Conservation (phyloP, 2,329 filamentous ascomycete species). For the Aspergillus texensis region DNA sequence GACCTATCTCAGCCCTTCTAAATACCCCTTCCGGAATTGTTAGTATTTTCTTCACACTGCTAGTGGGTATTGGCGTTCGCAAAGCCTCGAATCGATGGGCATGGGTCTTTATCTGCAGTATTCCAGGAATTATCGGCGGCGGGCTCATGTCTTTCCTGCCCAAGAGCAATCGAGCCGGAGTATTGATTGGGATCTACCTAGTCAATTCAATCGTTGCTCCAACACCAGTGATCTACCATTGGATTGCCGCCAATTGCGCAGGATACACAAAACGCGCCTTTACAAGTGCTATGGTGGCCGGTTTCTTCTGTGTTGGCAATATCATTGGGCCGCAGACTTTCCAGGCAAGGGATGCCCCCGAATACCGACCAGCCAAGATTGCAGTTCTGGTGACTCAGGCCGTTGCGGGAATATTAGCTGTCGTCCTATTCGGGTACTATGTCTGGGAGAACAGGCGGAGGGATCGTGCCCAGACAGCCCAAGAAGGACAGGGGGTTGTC, state of each 20-base stretch:
- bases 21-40: constrained; percentile 49
- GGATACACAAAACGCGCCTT: constrained; percentile 56
- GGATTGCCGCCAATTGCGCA: constrained; percentile 52
- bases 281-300: constrained; percentile 48
- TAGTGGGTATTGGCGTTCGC: constrained; percentile 46
- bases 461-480: constrained; percentile 16
- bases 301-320: constrained; percentile 48
- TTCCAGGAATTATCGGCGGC: constrained; percentile 52
- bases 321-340: constrained; percentile 34
- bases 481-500: constrained; percentile 17
- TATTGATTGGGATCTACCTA: constrained; percentile 49
- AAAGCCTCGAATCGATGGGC: constrained; percentile 44
- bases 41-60: constrained; percentile 44
- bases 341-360: constrained; percentile 46
- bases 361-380: constrained; percentile 46
- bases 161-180: constrained; percentile 43
- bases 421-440: constrained; percentile 34
- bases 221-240: constrained; percentile 49
- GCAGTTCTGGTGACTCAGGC: constrained; percentile 43
- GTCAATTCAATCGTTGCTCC: constrained; percentile 48
- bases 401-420: constrained; percentile 31
- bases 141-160: constrained; percentile 40
- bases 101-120: constrained; percentile 46
- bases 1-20: constrained; percentile 48
- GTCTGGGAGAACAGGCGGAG: constrained; percentile 35